Base-by-base conservation (phyloP, 352 stramenopile genomes). In the Phytopythium aichiense region DNA sequence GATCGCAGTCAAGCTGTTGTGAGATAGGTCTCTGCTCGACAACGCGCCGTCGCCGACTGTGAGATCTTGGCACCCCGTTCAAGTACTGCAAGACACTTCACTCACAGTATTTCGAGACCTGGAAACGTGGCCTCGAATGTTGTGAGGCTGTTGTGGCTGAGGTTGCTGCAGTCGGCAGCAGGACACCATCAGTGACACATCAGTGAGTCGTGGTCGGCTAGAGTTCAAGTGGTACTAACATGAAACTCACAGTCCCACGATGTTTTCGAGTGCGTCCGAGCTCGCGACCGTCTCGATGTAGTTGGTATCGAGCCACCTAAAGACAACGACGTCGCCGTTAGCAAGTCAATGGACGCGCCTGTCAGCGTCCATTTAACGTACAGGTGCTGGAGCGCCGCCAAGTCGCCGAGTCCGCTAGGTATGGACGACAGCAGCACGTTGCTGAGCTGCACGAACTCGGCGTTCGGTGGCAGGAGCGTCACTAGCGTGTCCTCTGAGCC, bases 61-160 rank as follows among this genome's bases (percentile, higher is more conserved):
- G 45, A 51, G 22, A 31, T 22, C 11, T 8, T 20, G 45, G 16
- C 12, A 20, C 7, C 5, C 13, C 3, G 25, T 9, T 30, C 48
- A 35, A 25, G 23, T 2, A 12, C 9, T 2, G 12, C 45, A 52
- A 31, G 45, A 16, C 11, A 18, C 12, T 4, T 40, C 38, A 22
- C 48, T 54, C 30, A 54, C 67, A 90, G 64, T 18, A 65, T 77
- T 4, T 49, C 74, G 35, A 90, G 63, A 37, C 73, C 75, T 0
- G 77, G 72, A 62, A 86, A 89, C 25, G 87, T 82, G 51, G 67
- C 69, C 9, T 76, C 75, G 61, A 77, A 91, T 2, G 54, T 60
- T 23, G 53, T 72, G 52, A 88, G 70, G 13, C 74, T 69, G 62
- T 91, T 91, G 40, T 76, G 62, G 8, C 70, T 76, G 35, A 89